Evolutionary conservation across 192 early-diverging fungal species (phyloP), one percentile per base, ranked within the genome.

Genomic region (Gorgonomyces haynaldii): DNA sequence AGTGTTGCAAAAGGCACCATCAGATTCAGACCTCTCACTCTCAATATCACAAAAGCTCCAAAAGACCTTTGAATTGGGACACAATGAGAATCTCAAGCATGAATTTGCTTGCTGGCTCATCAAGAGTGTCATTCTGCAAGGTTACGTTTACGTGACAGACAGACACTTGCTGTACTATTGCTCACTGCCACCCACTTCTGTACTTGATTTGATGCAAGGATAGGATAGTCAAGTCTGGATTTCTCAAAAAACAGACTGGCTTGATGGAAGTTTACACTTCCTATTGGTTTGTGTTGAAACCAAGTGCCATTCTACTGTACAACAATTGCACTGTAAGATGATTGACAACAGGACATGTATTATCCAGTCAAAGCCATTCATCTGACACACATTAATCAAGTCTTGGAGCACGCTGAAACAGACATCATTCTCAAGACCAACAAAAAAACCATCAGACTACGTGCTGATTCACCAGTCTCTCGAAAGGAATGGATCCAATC

Each of bases 91-190:
- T 16, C 52, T 52, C 37, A 44, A 43, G 0, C 41, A 42, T 46
- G 81, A 83, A 31, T 83, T 67, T 60, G 62, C 80, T 17, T 83
- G 81, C 52, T 79, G 72, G 58, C 57, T 83, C 29, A 63, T 82
- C 5, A 62, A 66, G 0, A 74, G 78, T n/a, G 73, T 79, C 0
- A 58, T 82, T 41, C 58, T 83, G 4, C 69, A 71, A 7, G 81
- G 81, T 15, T 65, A 73, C 30, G 54, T 83, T 52, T 83, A 76
- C 42, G 43, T 82, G 40, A 82, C 80, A 0, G 61, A 74, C 24
- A 53, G 65, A 13, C 80, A 82, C 34, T 59, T 83, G 7, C 79
- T 70, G 19, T 83, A 81, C 57, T 82, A 80, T 63, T 77, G 77
- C 32, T 64, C 66, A 7, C 58, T 83, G 6, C 75, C 72, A 13